Percentiles rank a stretch among this genome's conserved stretches.
Conservation (phyloP, 1,139 yeast genomes). For the Zygoascus sp. region DNA sequence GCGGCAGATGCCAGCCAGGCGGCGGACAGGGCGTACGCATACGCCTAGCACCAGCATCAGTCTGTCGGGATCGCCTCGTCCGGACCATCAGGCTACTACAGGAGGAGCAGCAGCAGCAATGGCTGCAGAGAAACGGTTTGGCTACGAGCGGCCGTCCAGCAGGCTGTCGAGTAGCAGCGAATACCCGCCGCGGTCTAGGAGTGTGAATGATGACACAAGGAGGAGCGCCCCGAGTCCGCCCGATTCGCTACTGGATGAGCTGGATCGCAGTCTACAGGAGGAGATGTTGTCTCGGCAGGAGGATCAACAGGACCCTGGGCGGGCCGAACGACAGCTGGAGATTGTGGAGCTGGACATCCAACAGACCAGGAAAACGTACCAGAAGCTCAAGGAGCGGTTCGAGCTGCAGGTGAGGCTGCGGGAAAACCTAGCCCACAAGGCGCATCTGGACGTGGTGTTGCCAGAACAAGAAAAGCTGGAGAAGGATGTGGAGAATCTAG, state of each 20-base stretch:
- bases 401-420: constrained; percentile 3
- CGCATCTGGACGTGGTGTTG: neutral
- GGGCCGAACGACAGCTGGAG: constrained; percentile 4
- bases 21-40: neutral
- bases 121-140: neutral
- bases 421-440: constrained; percentile 1
- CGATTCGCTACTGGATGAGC: neutral
- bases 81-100: too few species aligned
- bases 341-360: constrained; percentile 6
- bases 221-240: constrained; percentile 1
- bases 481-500: neutral
- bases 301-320: neutral
- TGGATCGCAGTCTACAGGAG: constrained; percentile 4
- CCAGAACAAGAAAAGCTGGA: neutral
- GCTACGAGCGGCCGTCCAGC: neutral
- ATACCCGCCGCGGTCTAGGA: too few species aligned
- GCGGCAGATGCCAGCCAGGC: neutral
- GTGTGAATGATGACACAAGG: too few species aligned
- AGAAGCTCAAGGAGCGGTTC: constrained; percentile 4
- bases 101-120: neutral
- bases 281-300: neutral
- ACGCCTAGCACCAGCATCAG: too few species aligned
- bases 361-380: constrained; percentile 1
- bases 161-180: neutral
- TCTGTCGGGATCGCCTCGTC: neutral